A percentile compares a stretch with the other conserved stretches of the same genome.
Evolutionary conservation across 352 stramenopile genomes (phyloP).

Genomic region (Globisporangium echinulatum): DNA sequence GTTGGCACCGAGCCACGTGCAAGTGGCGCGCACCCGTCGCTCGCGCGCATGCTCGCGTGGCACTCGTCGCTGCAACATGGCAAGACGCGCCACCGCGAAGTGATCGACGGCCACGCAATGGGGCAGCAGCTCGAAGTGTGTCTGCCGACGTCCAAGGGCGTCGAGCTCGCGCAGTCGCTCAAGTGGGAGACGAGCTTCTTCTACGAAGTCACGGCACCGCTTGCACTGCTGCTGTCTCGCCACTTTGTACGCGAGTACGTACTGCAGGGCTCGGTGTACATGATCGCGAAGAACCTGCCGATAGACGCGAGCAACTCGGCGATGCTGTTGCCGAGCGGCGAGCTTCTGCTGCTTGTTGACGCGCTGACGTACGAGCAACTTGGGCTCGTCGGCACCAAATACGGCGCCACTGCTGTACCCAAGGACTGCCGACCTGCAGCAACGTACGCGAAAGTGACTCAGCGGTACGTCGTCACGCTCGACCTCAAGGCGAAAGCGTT

Average conservation of each 20-base stretch:
- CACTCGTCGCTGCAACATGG: constrained; percentile 39
- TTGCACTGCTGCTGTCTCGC: constrained; percentile 48
- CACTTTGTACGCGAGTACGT: constrained; percentile 64
- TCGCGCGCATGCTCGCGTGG: constrained; percentile 50
- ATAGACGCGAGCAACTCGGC: constrained; percentile 56
- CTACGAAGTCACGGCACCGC: constrained; percentile 56
- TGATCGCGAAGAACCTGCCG: constrained; percentile 73
- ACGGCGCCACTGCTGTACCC: constrained; percentile 27
- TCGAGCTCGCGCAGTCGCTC: constrained; percentile 33
- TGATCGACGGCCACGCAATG: constrained; percentile 43
- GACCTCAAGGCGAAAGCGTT: constrained; percentile 52
- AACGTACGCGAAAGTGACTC: constrained; percentile 19
- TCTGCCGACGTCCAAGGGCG: constrained; percentile 29
- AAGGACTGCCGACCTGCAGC: constrained; percentile 10
- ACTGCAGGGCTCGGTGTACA: constrained; percentile 39
- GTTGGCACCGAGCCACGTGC: constrained; percentile 4
- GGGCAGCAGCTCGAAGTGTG: constrained; percentile 73
- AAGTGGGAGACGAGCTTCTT: constrained; percentile 82
- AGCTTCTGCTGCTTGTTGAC: constrained; percentile 69
- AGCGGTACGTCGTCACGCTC: constrained; percentile 56
- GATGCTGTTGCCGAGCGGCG: constrained; percentile 53
- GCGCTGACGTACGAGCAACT: constrained; percentile 62
- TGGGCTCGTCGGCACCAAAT: constrained; percentile 61
- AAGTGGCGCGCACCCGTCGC: constrained; percentile 15
- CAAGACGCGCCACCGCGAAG: constrained; percentile 36